Evolutionary conservation across 78 protist species (phyloP).

Genomic region (Guillardia theta): DNA sequence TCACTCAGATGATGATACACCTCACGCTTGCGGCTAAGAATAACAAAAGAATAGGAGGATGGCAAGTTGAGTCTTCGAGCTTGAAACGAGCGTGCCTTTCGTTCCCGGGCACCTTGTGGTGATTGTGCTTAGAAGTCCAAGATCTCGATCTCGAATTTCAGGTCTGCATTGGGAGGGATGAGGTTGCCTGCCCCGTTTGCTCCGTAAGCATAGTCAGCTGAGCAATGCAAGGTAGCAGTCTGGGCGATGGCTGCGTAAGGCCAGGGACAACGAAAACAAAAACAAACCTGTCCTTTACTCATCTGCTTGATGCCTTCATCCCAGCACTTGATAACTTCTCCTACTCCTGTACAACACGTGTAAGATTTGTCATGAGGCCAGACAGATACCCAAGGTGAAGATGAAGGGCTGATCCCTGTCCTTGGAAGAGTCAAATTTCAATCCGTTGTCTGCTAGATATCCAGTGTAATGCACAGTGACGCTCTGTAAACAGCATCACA

Average conservation of each 20-base stretch:
- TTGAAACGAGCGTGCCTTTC: too few relatives aligned
- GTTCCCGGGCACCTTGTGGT: too few relatives aligned
- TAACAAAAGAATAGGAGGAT: too few relatives aligned
- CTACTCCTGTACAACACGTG: not conserved
- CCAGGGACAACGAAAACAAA: not conserved
- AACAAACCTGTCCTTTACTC: not conserved
- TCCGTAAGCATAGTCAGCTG: constrained; percentile 15
- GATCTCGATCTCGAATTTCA: not conserved
- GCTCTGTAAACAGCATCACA: not conserved
- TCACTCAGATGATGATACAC: too few relatives aligned
- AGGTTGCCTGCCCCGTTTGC: not conserved
- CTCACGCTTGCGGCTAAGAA: too few relatives aligned
- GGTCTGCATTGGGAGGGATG: constrained; percentile 31
- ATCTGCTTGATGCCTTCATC: constrained; percentile 20
- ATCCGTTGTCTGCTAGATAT: not conserved
- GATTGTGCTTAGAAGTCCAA: too few relatives aligned
- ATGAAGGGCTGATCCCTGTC: not conserved
- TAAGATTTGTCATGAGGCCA: not conserved
- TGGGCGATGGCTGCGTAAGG: not conserved
- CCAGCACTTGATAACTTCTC: constrained; percentile 35
- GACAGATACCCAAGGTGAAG: not conserved
- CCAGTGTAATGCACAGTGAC: constrained; percentile 29
- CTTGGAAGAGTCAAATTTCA: not conserved
- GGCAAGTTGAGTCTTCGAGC: too few relatives aligned
- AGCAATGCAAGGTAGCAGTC: not conserved